These are phyloP conservation scores for Ogataea paradorogensis DNA, from an alignment of 805 yeast genomes.

Conservation along the genomic window DNA sequence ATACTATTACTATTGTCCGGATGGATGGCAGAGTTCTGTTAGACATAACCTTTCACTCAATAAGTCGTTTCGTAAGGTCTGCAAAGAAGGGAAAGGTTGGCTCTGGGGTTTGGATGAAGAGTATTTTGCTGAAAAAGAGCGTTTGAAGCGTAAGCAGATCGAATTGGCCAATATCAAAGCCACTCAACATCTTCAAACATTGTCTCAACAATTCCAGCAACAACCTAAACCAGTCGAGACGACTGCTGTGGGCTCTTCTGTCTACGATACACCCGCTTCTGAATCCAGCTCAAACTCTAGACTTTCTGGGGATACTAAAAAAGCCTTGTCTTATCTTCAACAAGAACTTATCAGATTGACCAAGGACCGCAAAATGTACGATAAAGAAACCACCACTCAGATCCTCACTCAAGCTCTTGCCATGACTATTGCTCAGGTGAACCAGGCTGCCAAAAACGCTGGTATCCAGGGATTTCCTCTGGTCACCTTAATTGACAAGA, in stretches of 20 bases:
- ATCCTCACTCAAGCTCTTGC: constrained; percentile 88
- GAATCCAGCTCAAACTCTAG: constrained; percentile 13
- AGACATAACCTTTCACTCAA: constrained; percentile 85
- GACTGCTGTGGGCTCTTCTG: constrained; percentile 8
- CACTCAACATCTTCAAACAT: constrained; percentile 17
- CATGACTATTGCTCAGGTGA: constrained; percentile 86
- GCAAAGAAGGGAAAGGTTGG: constrained; percentile 93
- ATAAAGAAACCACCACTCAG: constrained; percentile 78
- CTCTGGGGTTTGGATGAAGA: constrained; percentile 90
- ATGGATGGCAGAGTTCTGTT: constrained; percentile 96
- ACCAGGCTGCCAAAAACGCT: constrained; percentile 81
- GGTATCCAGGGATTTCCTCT: constrained; percentile 79
- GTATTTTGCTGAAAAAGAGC: constrained; percentile 78
- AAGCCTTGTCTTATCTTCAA: constrained; percentile 78
- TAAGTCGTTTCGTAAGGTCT: constrained; percentile 77
- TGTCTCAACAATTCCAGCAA: constrained; percentile 25
- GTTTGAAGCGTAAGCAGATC: constrained; percentile 57
- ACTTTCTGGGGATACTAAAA: constrained; percentile 59
- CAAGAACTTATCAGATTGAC: constrained; percentile 80
- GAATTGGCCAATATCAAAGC: constrained; percentile 46
- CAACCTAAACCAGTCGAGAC: constrained; percentile 18
- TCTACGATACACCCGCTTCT: constrained; percentile 19
- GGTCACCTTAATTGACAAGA: constrained; percentile 72
- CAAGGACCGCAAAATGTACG: constrained; percentile 71
- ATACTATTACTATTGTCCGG: constrained; percentile 88